Conservation (phyloP, 345 rosid genomes). For the Salix dunnii region DNA sequence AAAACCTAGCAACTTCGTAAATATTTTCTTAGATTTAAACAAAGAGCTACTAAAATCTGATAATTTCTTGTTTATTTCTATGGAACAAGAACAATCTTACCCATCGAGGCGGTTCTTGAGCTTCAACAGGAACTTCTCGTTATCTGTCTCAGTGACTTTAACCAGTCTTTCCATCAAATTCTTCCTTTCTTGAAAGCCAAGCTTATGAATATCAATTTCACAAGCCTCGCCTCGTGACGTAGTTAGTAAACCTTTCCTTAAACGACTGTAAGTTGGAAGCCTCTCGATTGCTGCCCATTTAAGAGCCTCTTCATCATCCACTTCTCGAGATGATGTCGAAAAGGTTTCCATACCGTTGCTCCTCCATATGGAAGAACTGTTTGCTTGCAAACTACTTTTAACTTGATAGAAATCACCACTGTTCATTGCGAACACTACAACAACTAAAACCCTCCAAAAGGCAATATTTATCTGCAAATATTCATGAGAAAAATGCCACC, state of each 20-base stretch:
- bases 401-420: too few relatives aligned
- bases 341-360: neutral
- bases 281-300: conserved; percentile 19
- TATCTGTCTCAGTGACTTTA: conserved; percentile 39
- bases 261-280: conserved; percentile 14
- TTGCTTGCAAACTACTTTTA: neutral
- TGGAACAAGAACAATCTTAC: conserved; percentile 1
- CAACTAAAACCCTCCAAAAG: too few relatives aligned
- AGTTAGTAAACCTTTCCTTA: conserved; percentile 13
- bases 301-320: conserved; percentile 18
- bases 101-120: conserved; percentile 34
- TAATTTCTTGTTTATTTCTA: too few relatives aligned
- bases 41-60: too few relatives aligned
- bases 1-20: too few relatives aligned
- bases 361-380: neutral
- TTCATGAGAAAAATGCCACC: too few relatives aligned
- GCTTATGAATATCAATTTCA: conserved; percentile 13
- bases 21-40: too few relatives aligned
- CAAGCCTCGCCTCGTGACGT: conserved; percentile 3
- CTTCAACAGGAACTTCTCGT: conserved; percentile 39
- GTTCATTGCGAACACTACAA: too few relatives aligned
- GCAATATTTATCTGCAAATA: too few relatives aligned
- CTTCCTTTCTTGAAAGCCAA: conserved; percentile 37
- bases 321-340: conserved; percentile 1
- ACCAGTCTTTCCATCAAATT: conserved; percentile 34